Evolutionary conservation across 1,139 yeast species (phyloP), one percentile per base, ranked within the genome.

Genomic region (Sugiyamaella sp.): DNA sequence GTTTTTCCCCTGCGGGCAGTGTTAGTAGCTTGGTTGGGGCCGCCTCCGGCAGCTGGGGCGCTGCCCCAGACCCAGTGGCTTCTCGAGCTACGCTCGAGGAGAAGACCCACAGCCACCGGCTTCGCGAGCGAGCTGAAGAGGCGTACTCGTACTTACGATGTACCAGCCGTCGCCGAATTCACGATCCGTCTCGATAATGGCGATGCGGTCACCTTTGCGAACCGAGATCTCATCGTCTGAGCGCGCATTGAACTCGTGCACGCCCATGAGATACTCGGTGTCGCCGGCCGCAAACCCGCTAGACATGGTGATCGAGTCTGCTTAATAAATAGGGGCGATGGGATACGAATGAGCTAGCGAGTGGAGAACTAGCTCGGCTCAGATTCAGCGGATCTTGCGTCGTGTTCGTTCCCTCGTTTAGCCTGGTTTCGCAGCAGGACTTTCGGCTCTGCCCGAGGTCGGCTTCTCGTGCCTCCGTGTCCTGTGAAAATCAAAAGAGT

Each of bases 131-230:
- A 24, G 3, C 8, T 8, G 12, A 10, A 17, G n/a, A 21, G 37
- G 27, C 17, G 38, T 9, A n/a, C 29, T 24, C 29, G n/a, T 12
- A 60, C 71, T 47, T 64, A 66, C 77, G 60, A 80, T 80, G 66
- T 85, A 93, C 99, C 99, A 93, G n/a, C 98, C 98, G 69, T 93
- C 99, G 62, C 89, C 87, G 70, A 87, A 93, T 65, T 89, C 97
- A 58, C 85, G 81, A 71, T 93, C 99, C 69, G 90, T 97, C 42
- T 95, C 89, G 24, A 95, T 79, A 14, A 93, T 90, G 68, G 90
- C 95, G 53, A 95, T 79, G 60, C 82, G 85, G 65, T 93, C 98
- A 22, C 98, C 98, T 22, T 86, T 82, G 49, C 77, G 78, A 60
- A 93, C 76, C 45, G 85, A 81, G 46, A 93, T 75, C 71, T 93